Evolutionary conservation across 2,329 filamentous ascomycete genomes (phyloP).

Genomic region (Sporothrix curviconia): DNA sequence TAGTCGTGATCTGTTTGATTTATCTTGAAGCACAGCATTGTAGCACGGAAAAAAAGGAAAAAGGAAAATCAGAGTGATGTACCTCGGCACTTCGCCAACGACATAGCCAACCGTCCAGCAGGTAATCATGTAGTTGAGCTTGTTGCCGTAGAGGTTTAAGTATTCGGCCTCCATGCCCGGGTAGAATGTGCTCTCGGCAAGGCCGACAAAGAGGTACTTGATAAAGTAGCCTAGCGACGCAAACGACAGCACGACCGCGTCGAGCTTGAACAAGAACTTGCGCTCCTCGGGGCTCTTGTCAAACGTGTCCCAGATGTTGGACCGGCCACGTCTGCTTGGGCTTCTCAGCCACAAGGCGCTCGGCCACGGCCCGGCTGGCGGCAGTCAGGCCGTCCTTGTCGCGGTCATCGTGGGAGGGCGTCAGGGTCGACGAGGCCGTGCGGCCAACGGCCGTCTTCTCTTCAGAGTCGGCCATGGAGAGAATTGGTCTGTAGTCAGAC

Average conservation of each 20-base stretch:
- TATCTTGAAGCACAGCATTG: too few species aligned
- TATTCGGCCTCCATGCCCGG: slow-evolving; percentile 42
- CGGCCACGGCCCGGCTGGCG: slow-evolving; percentile 9
- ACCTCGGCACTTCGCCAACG: slow-evolving; percentile 32
- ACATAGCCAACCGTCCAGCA: slow-evolving; percentile 34
- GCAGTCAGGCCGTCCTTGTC: slow-evolving; percentile 12
- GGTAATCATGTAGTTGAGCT: slow-evolving; percentile 31
- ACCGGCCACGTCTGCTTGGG: slow-evolving; percentile 35
- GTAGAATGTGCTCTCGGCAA: slow-evolving; percentile 38
- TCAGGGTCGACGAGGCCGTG: neutral
- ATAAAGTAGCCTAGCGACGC: slow-evolving; percentile 38
- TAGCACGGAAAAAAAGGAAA: neutral
- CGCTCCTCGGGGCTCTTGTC: slow-evolving; percentile 30
- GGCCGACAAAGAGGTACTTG: slow-evolving; percentile 37
- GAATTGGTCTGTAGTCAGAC: neutral
- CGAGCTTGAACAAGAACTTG: slow-evolving; percentile 29
- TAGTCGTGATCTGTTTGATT: too few species aligned
- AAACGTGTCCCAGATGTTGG: slow-evolving; percentile 44
- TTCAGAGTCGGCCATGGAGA: neutral
- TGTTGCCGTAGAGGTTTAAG: slow-evolving; percentile 33
- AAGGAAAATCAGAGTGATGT: too few species aligned
- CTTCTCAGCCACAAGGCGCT: slow-evolving; percentile 7
- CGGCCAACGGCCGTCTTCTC: neutral
- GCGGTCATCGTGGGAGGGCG: too few species aligned
- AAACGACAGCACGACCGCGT: slow-evolving; percentile 31